Percentiles rank a stretch among this genome's conserved stretches.
Evolutionary conservation across 2,329 filamentous ascomycete species (phyloP).

Genomic region (Ceratocystis diversiconidia): DNA sequence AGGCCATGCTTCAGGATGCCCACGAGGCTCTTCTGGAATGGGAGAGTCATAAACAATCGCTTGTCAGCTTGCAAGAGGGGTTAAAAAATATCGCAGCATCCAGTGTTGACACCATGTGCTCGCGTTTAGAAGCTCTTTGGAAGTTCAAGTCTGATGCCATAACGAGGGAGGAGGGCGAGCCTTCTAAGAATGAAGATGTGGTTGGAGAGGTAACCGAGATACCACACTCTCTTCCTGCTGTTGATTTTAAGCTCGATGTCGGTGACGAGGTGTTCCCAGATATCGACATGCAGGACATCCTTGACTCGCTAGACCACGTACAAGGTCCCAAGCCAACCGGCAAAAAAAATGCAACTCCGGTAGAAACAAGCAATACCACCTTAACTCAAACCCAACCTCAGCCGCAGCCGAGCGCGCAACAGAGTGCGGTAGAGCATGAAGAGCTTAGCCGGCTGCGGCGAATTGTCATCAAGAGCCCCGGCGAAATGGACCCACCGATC

Average conservation of each 20-base stretch:
- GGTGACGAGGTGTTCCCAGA: conserved; percentile 15
- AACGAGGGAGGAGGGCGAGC: background rate
- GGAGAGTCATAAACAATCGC: conserved; percentile 10
- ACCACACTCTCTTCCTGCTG: background rate
- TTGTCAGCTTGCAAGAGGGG: conserved; percentile 10
- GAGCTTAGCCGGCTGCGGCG: conserved; percentile 4
- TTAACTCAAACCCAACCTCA: background rate
- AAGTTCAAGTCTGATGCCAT: background rate
- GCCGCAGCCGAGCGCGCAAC: background rate
- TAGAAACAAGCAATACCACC: background rate
- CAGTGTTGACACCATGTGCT: conserved; percentile 8
- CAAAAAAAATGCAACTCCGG: background rate
- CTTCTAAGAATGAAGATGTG: background rate
- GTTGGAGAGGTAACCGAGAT: background rate
- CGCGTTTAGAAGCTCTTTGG: conserved; percentile 10
- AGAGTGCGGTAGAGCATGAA: background rate
- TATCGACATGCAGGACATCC: conserved; percentile 16
- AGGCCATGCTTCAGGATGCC: conserved; percentile 11
- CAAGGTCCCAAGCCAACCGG: conserved; percentile 12
- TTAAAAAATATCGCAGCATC: conserved; percentile 10
- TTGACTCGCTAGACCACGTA: conserved; percentile 13
- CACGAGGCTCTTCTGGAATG: conserved; percentile 15
- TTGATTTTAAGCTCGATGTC: background rate
- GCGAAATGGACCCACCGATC: conserved; percentile 10
- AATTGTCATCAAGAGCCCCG: conserved; percentile 23